A percentile compares a stretch with the other conserved stretches of the same genome.
Conservation (phyloP, 1,284 basidiomycete genomes). For the Polyporus tsugae region DNA sequence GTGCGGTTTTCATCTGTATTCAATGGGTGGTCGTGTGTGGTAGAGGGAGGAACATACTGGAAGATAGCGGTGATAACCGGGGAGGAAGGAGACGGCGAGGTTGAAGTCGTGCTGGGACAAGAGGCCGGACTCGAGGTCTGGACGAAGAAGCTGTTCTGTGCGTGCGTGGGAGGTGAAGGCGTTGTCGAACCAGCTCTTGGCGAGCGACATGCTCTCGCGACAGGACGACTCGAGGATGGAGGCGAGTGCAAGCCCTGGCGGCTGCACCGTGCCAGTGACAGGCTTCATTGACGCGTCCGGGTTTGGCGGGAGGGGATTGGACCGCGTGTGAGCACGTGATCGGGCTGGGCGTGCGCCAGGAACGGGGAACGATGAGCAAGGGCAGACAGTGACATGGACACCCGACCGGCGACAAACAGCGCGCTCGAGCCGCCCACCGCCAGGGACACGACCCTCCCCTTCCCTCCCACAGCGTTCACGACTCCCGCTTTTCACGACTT, state of each 20-base stretch:
- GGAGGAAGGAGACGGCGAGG: conserved; percentile 57
- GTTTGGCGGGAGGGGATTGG: conserved; percentile 16
- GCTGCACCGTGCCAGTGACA: conserved; percentile 10
- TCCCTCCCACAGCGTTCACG: conserved; percentile 2
- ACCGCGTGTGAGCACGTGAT: conserved; percentile 28
- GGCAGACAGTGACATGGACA: background rate
- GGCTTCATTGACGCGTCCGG: background rate
- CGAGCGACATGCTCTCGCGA: conserved; percentile 36
- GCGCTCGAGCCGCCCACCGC: conserved; percentile 4
- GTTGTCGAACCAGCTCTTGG: conserved; percentile 48
- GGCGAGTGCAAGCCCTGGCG: background rate
- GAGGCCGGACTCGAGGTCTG: conserved; percentile 63
- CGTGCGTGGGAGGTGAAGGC: conserved; percentile 48
- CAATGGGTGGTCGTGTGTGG: background rate
- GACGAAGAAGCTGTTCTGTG: conserved; percentile 57
- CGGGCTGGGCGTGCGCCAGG: conserved; percentile 1
- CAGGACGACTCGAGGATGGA: background rate
- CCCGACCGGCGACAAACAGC: background rate
- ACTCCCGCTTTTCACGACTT: conserved; percentile 12
- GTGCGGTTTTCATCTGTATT: background rate
- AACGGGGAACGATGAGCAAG: no score
- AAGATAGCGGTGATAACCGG: conserved; percentile 52
- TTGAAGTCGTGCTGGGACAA: conserved; percentile 65
- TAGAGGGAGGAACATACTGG: conserved; percentile 45
- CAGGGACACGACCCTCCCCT: background rate